Evolutionary conservation across 495 filamentous ascomycete species (phyloP).

Genomic region (Clavariopsis aquatica): DNA sequence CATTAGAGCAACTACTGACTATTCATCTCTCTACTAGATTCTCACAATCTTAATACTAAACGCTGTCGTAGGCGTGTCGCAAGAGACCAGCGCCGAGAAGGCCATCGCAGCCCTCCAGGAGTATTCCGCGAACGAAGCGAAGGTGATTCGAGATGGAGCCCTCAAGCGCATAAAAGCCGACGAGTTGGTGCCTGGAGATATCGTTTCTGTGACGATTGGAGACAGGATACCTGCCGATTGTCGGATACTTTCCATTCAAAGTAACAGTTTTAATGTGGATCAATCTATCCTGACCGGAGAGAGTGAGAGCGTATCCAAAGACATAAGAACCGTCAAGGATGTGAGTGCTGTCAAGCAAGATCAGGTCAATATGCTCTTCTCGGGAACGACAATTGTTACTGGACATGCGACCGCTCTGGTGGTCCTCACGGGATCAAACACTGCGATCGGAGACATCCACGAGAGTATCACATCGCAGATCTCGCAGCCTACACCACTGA

Average conservation of each 20-base stretch:
- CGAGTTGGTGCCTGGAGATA: slow-evolving; percentile 92
- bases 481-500: slow-evolving; percentile 93
- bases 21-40: slow-evolving; percentile 59
- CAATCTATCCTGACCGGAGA: slow-evolving; percentile 98
- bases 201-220: slow-evolving; percentile 85
- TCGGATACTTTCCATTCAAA: slow-evolving; percentile 83
- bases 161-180: slow-evolving; percentile 83
- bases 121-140: slow-evolving; percentile 98
- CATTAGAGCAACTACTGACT: slow-evolving; percentile 15
- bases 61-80: slow-evolving; percentile 93
- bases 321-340: slow-evolving; percentile 68
- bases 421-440: slow-evolving; percentile 84
- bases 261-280: slow-evolving; percentile 94
- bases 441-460: slow-evolving; percentile 98
- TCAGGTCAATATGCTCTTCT: slow-evolving; percentile 97
- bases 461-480: slow-evolving; percentile 98
- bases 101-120: slow-evolving; percentile 98
- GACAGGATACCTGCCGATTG: slow-evolving; percentile 98
- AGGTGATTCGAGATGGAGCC: slow-evolving; percentile 78
- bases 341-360: slow-evolving; percentile 92
- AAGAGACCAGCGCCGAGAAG: slow-evolving; percentile 98
- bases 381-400: slow-evolving; percentile 94
- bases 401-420: slow-evolving; percentile 92
- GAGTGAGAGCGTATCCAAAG: slow-evolving; percentile 95
- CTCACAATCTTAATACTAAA: slow-evolving; percentile 97